A percentile compares a stretch with the other conserved stretches of the same genome.
Conservation (phyloP, 2,329 filamentous ascomycete genomes). For the Xylaria sp. region DNA sequence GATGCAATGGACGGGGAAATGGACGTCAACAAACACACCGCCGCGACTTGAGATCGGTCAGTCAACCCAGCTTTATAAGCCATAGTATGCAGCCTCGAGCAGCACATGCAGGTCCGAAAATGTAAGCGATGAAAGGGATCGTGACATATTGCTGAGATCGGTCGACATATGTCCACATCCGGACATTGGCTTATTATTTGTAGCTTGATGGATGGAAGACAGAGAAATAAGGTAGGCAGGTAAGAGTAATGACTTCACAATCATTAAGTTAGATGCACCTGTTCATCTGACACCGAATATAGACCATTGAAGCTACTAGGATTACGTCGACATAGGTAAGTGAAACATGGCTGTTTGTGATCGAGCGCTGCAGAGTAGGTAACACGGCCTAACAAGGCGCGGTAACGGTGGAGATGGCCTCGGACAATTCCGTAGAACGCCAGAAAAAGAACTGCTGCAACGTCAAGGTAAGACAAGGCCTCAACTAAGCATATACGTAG, state of each 20-base stretch:
- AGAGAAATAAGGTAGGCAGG: too few relatives aligned
- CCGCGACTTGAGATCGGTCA: constrained; percentile 20
- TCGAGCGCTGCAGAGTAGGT: constrained; percentile 8
- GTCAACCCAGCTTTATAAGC: constrained; percentile 22
- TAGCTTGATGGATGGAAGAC: not conserved
- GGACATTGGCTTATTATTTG: not conserved
- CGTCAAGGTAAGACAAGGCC: not conserved
- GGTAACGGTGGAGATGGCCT: not conserved
- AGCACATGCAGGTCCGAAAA: constrained; percentile 17
- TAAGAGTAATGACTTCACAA: not conserved
- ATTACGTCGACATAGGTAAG: not conserved
- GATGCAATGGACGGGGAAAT: constrained; percentile 26
- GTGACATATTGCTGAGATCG: not conserved
- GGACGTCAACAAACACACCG: constrained; percentile 33
- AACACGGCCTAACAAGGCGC: not conserved
- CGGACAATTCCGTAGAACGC: not conserved
- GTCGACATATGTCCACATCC: constrained; percentile 11
- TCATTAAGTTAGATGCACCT: not conserved
- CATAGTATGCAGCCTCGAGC: constrained; percentile 17
- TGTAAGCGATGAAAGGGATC: not conserved
- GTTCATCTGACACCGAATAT: not conserved
- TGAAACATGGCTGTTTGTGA: constrained; percentile 14
- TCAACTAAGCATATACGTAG: not conserved
- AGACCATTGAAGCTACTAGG: not conserved
- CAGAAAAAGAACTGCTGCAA: not conserved